Conservation (phyloP, 208 protist genomes). For the Wallacemonas sp. region DNA sequence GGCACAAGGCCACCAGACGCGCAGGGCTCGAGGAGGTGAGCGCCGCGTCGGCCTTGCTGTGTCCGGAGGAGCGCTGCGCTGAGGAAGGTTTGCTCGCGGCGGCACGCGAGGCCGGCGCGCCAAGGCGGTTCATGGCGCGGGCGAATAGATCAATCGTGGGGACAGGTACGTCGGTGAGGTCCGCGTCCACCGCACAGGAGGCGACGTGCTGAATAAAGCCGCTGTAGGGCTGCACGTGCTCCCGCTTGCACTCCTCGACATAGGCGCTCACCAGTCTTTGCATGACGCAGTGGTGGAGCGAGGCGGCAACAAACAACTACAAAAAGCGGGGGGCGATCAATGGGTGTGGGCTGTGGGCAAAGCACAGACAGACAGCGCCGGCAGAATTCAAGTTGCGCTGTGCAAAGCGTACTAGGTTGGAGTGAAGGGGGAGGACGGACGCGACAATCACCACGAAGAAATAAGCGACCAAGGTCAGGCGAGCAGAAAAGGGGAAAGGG, state of each 20-base stretch:
- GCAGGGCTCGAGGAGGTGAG: neutral
- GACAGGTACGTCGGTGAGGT: constrained; percentile 48
- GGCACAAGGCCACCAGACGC: constrained; percentile 26
- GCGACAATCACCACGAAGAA: no score
- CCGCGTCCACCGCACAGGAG: constrained; percentile 37
- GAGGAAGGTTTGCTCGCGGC: neutral
- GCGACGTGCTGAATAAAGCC: constrained; percentile 44
- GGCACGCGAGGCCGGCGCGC: neutral
- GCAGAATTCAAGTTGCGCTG: no score
- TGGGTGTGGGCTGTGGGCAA: no score
- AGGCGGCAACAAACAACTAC: no score
- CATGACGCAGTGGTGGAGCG: no score
- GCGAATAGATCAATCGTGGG: constrained; percentile 42
- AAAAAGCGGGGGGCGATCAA: no score
- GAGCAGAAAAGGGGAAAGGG: no score
- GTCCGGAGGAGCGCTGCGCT: neutral
- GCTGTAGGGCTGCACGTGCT: constrained; percentile 37
- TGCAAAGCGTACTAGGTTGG: no score
- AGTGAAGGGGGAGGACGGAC: no score
- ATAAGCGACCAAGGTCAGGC: no score
- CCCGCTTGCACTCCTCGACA: constrained; percentile 51
- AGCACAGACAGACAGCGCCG: no score
- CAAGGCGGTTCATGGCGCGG: constrained; percentile 18
- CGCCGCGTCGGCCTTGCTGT: constrained; percentile 4
- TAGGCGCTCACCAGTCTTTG: constrained; percentile 46